Evolutionary conservation across 2,329 filamentous ascomycete genomes (phyloP).

Genomic region (Orbilia javanica): DNA sequence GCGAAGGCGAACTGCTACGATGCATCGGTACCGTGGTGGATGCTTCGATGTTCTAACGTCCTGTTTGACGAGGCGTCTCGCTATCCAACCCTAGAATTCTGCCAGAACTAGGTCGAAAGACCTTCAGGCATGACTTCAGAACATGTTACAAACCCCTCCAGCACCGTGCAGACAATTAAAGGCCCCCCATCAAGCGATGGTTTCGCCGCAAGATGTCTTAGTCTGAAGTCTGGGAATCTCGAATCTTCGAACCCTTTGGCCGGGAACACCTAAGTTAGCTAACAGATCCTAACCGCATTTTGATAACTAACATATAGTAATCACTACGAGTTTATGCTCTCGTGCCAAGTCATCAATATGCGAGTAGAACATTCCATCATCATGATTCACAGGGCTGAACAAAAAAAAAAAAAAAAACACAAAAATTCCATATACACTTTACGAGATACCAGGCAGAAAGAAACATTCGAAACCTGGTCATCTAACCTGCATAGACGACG

Average conservation of each 20-base stretch:
- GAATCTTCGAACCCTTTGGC: constrained; percentile 25
- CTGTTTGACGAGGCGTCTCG: constrained; percentile 6
- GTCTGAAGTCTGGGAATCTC: constrained; percentile 34
- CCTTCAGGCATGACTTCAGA: constrained; percentile 19
- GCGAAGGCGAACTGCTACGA: constrained; percentile 38
- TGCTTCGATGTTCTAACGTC: constrained; percentile 31
- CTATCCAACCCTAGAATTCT: not conserved
- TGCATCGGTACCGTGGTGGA: no score
- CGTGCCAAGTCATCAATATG: constrained; percentile 39
- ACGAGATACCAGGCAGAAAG: not conserved
- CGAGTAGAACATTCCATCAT: not conserved
- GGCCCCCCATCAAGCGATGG: constrained; percentile 41
- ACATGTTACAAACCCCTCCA: not conserved
- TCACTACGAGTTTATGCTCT: constrained; percentile 34
- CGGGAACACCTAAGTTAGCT: not conserved
- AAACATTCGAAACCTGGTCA: not conserved
- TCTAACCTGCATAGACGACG: not conserved
- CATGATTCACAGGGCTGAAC: constrained; percentile 57
- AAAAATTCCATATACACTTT: not conserved
- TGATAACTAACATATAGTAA: constrained; percentile 35
- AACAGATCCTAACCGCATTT: not conserved
- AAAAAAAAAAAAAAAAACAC: not conserved
- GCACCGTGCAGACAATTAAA: not conserved
- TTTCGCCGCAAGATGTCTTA: constrained; percentile 12
- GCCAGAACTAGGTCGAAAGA: not conserved